These are phyloP conservation scores for Ogataea dorogensis DNA, from an alignment of 805 yeast genomes.

Conservation along the genomic window DNA sequence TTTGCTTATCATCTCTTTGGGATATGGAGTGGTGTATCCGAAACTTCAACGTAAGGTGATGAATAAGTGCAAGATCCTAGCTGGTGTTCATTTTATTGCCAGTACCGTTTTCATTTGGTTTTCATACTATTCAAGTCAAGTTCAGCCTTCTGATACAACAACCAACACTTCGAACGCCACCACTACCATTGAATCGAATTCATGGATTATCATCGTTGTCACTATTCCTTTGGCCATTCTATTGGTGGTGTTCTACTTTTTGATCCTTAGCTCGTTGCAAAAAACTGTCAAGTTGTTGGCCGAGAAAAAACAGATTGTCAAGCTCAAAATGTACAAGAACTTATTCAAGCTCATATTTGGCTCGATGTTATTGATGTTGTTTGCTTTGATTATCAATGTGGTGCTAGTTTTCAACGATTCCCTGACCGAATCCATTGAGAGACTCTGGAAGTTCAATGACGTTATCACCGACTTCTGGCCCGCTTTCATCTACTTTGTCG, in stretches of 20 bases:
- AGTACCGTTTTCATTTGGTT: slow-evolving; percentile 52
- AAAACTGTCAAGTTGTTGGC: slow-evolving; percentile 70
- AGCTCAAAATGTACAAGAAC: slow-evolving; percentile 79
- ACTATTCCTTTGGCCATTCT: slow-evolving; percentile 72
- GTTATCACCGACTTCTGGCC: slow-evolving; percentile 95
- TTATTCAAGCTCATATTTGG: slow-evolving; percentile 72
- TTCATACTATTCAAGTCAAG: slow-evolving; percentile 37
- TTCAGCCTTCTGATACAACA: slow-evolving; percentile 33
- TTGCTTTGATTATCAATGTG: slow-evolving; percentile 68
- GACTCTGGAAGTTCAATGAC: slow-evolving; percentile 89
- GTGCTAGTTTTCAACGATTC: slow-evolving; percentile 73
- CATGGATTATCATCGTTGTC: slow-evolving; percentile 48
- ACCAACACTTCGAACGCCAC: slow-evolving; percentile 43
- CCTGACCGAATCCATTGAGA: slow-evolving; percentile 72
- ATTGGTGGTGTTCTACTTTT: slow-evolving; percentile 68
- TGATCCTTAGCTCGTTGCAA: slow-evolving; percentile 70
- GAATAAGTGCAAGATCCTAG: slow-evolving; percentile 65
- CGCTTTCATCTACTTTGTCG: slow-evolving; percentile 77
- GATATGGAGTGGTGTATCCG: slow-evolving; percentile 92
- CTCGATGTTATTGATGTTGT: slow-evolving; percentile 66
- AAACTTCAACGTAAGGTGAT: slow-evolving; percentile 72
- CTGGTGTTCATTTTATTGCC: slow-evolving; percentile 54
- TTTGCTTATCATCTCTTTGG: slow-evolving; percentile 79
- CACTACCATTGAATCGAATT: slow-evolving; percentile 47
- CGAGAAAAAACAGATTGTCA: slow-evolving; percentile 88